These are phyloP conservation scores for Lanmaoa pseudosensibilis DNA, from an alignment of 768 basidiomycete genomes.

Conservation along the genomic window DNA sequence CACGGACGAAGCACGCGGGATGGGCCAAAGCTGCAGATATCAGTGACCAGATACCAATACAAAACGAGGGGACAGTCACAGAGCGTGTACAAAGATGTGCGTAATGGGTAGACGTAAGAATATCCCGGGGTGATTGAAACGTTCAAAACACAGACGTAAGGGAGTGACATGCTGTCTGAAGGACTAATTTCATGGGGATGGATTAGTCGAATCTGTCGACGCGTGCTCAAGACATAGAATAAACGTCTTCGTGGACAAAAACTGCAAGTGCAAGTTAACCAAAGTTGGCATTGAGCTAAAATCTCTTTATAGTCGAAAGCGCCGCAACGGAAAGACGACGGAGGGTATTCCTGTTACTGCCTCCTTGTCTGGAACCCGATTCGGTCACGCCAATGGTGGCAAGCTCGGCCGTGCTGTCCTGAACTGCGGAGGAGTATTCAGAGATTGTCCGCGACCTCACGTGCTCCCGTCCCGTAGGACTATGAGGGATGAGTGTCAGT, in stretches of 20 bases:
- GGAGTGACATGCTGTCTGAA: constrained; percentile 1
- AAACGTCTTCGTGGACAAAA: constrained; percentile 5
- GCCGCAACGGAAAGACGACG: constrained; percentile 34
- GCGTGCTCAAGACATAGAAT: constrained; percentile 6
- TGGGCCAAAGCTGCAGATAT: neutral
- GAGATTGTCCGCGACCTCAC: constrained; percentile 22
- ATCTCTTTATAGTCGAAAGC: constrained; percentile 31
- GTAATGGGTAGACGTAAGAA: neutral
- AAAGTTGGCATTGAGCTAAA: constrained; percentile 4
- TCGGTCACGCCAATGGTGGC: constrained; percentile 7
- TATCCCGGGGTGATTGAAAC: neutral
- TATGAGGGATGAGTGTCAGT: constrained; percentile 3
- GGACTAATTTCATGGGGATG: neutral
- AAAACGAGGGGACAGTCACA: constrained; percentile 14
- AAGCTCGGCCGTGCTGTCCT: constrained; percentile 11
- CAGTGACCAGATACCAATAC: constrained; percentile 9
- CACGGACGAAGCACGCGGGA: neutral
- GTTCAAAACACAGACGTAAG: constrained; percentile 5
- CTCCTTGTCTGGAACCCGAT: constrained; percentile 13
- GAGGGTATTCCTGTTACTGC: constrained; percentile 21
- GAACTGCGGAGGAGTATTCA: constrained; percentile 24
- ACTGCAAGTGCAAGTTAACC: neutral
- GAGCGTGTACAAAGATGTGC: neutral
- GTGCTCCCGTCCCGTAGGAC: constrained; percentile 3
- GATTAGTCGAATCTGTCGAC: neutral